Evolutionary conservation across 768 basidiomycete species (phyloP), one percentile per base, ranked within the genome.

Genomic region (Tricholoma sp.): DNA sequence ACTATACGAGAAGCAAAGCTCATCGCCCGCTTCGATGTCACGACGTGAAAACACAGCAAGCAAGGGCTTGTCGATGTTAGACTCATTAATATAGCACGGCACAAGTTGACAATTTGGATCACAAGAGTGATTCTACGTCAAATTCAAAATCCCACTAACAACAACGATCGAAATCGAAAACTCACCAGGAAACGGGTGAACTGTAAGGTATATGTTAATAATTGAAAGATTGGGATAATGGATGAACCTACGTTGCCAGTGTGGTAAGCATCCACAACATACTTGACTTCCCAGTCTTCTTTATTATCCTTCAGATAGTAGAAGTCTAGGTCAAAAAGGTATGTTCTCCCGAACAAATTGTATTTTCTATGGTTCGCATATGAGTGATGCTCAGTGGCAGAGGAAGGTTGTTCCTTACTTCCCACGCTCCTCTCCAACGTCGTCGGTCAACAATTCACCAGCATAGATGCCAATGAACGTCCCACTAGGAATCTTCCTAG

Each of bases 121-220:
- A 63, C 94, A 96, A 15, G 89, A 92, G 61, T 97, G 93, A 61
- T 96, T 97, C 92, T 94, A 57, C 2, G 29, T 15, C 31, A 39
- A 5, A 17, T 53, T 39, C n/a, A 57, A 47, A 12, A 37, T 31
- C 8, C 32, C 24, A 8, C 6, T 13, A 20, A 10, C 49, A 31
- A 10, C 11, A 10, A 29, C 49, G 20, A 45, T 4, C 5, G 20
- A 45, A 39, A 18, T 45, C 48, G 50, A 57, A 52, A 12, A 75
- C 82, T 64, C 66, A 91, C 93, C 62, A 95, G 70, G 64, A 91
- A 96, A 32, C 94, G 82, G n/a, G 94, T 94, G 70, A 94, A 94
- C 93, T 95, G 51, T 50, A 47, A 57, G 55, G 55, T 45, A 37
- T 34, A 17, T 50, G 52, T 33, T 17, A 33, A 54, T 51, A 47